These are phyloP conservation scores for Starmerella khaoyaiensis DNA, from an alignment of 805 yeast species.

Conservation along the genomic window DNA sequence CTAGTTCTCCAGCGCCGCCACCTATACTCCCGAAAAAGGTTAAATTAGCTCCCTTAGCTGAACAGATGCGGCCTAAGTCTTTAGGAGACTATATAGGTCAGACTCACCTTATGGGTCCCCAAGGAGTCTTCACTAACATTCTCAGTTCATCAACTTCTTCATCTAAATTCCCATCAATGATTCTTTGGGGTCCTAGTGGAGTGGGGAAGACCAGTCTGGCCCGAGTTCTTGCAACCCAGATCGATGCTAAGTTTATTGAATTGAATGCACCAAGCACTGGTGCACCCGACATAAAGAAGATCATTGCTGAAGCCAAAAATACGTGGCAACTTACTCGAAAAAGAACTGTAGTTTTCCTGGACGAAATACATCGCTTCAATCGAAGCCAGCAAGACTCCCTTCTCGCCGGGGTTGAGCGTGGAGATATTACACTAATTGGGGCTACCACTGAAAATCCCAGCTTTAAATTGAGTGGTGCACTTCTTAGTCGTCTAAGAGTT, in stretches of 20 bases:
- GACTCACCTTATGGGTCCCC: conserved; percentile 50
- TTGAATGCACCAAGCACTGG: conserved; percentile 73
- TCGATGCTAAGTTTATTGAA: conserved; percentile 53
- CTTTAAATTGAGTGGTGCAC: conserved; percentile 66
- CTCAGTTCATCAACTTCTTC: background rate
- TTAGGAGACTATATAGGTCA: conserved; percentile 76
- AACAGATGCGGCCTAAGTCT: conserved; percentile 62
- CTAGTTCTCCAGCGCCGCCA: background rate
- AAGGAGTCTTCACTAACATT: conserved; percentile 40
- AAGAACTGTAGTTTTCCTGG: conserved; percentile 65
- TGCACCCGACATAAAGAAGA: conserved; percentile 48
- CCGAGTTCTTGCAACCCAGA: conserved; percentile 44
- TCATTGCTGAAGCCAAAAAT: conserved; percentile 40
- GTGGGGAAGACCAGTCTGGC: conserved; percentile 83
- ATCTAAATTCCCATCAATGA: conserved; percentile 53
- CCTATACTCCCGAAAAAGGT: background rate
- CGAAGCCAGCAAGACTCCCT: conserved; percentile 80
- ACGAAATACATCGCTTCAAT: conserved; percentile 83
- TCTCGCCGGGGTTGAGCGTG: conserved; percentile 71
- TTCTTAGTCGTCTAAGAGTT: conserved; percentile 72
- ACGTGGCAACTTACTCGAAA: conserved; percentile 38
- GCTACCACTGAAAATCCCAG: conserved; percentile 97
- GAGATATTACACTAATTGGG: conserved; percentile 70
- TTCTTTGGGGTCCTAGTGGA: conserved; percentile 94
- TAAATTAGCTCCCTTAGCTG: conserved; percentile 46